Percentiles rank a stretch among this genome's conserved stretches.
Conservation (phyloP, 1,139 yeast genomes). For the Taphrina pruni region DNA sequence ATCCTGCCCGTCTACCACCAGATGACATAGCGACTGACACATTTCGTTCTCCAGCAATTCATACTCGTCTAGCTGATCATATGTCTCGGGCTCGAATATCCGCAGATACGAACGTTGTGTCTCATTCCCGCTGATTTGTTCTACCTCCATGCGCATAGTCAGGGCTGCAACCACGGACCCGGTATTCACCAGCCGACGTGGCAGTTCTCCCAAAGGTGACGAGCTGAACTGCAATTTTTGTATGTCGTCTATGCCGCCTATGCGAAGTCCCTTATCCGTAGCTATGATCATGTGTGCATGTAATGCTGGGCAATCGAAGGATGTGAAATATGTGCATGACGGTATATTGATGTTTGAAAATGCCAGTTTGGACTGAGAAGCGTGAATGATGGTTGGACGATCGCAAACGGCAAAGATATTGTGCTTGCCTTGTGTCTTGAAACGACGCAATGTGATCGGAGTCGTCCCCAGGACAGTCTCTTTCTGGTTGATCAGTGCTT, state of each 20-base stretch:
- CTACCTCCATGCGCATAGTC: conserved; percentile 45
- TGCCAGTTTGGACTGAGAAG: conserved; percentile 42
- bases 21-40: conserved; percentile 44
- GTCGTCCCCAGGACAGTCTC: conserved; percentile 45
- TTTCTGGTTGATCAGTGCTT: conserved; percentile 41
- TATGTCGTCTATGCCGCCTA: conserved; percentile 45
- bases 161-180: conserved; percentile 43
- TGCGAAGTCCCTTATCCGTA: conserved; percentile 42
- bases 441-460: conserved; percentile 43
- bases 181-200: conserved; percentile 43
- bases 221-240: conserved; percentile 47
- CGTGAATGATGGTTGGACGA: conserved; percentile 46
- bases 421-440: conserved; percentile 36
- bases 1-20: conserved; percentile 40
- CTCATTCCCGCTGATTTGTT: conserved; percentile 45
- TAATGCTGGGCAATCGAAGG: conserved; percentile 32
- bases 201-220: conserved; percentile 46
- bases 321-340: conserved; percentile 34
- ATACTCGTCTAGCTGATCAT: conserved; percentile 41
- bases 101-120: conserved; percentile 43
- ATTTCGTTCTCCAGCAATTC: conserved; percentile 45
- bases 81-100: conserved; percentile 43
- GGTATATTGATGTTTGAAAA: conserved; percentile 44
- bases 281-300: conserved; percentile 44
- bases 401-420: conserved; percentile 45